A percentile compares a stretch with the other conserved stretches of the same genome.
phyloP scores from a whole-genome alignment of 768 basidiomycete genomes.

The Lyophyllum semitale region DNA sequence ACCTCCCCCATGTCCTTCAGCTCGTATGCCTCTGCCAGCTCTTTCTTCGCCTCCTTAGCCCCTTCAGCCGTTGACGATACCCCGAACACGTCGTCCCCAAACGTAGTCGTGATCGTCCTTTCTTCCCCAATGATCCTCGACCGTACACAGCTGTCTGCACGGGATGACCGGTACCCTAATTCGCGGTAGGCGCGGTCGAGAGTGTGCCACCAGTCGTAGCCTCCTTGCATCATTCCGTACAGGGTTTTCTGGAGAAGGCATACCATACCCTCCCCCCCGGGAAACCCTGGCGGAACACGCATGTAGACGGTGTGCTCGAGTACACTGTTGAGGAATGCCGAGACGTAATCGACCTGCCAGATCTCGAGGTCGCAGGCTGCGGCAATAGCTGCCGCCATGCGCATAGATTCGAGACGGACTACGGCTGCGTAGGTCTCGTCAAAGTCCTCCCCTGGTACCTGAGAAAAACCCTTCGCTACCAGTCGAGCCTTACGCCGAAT shows the following conservation, averaged over 20 bases:
- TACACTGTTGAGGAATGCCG: conserved; percentile 11
- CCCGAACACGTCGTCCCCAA: not conserved
- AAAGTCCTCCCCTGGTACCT: conserved; percentile 34
- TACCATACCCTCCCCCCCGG: not conserved
- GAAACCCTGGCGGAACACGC: conserved; percentile 5
- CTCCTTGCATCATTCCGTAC: conserved; percentile 1
- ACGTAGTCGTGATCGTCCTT: not conserved
- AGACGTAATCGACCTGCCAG: conserved; percentile 32
- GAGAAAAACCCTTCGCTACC: conserved; percentile 30
- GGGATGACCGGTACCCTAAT: not conserved
- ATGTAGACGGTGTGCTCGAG: conserved; percentile 6
- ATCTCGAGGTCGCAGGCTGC: conserved; percentile 27
- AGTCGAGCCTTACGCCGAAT: conserved; percentile 26
- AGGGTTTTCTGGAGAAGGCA: conserved; percentile 3
- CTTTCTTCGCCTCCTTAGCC: not conserved
- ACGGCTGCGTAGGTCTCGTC: conserved; percentile 16
- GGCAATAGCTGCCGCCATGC: conserved; percentile 24
- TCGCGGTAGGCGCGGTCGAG: not conserved
- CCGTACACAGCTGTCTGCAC: not conserved
- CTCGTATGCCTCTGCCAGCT: not conserved
- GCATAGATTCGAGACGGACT: conserved; percentile 16
- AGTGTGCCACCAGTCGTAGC: not conserved
- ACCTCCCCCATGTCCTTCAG: not conserved
- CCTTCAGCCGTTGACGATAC: not conserved
- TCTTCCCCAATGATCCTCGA: not conserved